Evolutionary conservation across 768 basidiomycete genomes (phyloP).

Genomic region (Mycena polygramma): DNA sequence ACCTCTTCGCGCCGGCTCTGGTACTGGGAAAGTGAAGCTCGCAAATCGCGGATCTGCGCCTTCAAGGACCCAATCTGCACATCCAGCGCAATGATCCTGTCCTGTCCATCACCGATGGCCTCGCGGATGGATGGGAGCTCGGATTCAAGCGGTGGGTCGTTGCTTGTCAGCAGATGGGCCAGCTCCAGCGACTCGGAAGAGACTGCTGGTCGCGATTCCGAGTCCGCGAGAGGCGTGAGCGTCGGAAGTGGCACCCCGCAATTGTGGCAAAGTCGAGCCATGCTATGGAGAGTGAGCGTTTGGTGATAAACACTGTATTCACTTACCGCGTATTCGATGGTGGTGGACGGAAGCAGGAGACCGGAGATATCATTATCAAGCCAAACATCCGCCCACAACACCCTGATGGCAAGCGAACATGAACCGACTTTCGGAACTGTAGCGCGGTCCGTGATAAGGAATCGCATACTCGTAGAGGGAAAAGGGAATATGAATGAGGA

Average conservation of each 20-base stretch:
- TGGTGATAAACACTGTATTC: no score
- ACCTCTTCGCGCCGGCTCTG: background rate
- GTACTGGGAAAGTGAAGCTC: background rate
- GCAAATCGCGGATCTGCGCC: background rate
- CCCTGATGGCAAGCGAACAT: no score
- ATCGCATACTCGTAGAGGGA: no score
- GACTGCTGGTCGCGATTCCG: background rate
- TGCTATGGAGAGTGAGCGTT: background rate
- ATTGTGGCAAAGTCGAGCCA: background rate
- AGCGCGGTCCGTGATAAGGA: no score
- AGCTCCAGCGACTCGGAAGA: background rate
- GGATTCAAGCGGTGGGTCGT: constrained; percentile 2
- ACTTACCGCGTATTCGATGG: no score
- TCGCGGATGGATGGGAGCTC: constrained; percentile 1
- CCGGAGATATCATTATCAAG: no score
- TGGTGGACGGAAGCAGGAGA: no score
- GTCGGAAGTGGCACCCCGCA: background rate
- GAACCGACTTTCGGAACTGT: no score
- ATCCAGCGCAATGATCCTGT: background rate
- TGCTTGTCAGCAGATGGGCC: constrained; percentile 1
- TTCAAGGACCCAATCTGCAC: constrained; percentile 1
- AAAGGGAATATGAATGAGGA: no score
- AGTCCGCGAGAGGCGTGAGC: background rate
- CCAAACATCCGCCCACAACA: no score
- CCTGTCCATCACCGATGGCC: background rate